Evolutionary conservation across 2,329 filamentous ascomycete species (phyloP).

Genomic region (Calonectria pseudoreteaudii): DNA sequence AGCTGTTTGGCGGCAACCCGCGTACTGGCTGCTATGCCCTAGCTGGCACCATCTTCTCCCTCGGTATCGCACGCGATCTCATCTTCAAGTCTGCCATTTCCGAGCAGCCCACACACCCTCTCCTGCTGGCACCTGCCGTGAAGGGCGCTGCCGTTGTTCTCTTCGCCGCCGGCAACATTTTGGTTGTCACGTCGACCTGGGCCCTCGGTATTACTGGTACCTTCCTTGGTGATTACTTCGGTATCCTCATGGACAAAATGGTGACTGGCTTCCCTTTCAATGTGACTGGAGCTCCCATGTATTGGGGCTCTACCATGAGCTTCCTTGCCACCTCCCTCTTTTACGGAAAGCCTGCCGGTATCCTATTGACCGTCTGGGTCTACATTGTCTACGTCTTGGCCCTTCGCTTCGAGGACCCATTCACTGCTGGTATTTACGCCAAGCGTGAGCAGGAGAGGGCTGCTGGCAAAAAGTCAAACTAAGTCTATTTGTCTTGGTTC

Average conservation of each 20-base stretch:
- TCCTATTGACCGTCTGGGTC: slow-evolving; percentile 81
- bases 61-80: slow-evolving; percentile 89
- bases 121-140: slow-evolving; percentile 70
- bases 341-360: slow-evolving; percentile 87
- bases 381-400: slow-evolving; percentile 84
- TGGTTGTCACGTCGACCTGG: slow-evolving; percentile 92
- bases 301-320: slow-evolving; percentile 91
- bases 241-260: slow-evolving; percentile 95
- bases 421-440: slow-evolving; percentile 92
- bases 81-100: slow-evolving; percentile 88
- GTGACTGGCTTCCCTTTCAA: slow-evolving; percentile 98
- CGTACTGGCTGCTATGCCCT: slow-evolving; percentile 90
- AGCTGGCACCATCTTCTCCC: slow-evolving; percentile 87
- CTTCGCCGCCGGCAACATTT: slow-evolving; percentile 80
- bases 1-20: slow-evolving; percentile 82
- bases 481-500: slow-evolving; percentile 32
- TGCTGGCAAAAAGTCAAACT: slow-evolving; percentile 66
- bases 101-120: slow-evolving; percentile 79
- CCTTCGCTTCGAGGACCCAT: slow-evolving; percentile 90
- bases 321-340: slow-evolving; percentile 90
- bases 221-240: slow-evolving; percentile 98
- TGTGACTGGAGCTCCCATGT: slow-evolving; percentile 92
- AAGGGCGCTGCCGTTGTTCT: slow-evolving; percentile 77
- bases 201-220: slow-evolving; percentile 94
- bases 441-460: slow-evolving; percentile 77